Conservation (phyloP, 2,329 filamentous ascomycete species). For the Botryotinia calthae region DNA sequence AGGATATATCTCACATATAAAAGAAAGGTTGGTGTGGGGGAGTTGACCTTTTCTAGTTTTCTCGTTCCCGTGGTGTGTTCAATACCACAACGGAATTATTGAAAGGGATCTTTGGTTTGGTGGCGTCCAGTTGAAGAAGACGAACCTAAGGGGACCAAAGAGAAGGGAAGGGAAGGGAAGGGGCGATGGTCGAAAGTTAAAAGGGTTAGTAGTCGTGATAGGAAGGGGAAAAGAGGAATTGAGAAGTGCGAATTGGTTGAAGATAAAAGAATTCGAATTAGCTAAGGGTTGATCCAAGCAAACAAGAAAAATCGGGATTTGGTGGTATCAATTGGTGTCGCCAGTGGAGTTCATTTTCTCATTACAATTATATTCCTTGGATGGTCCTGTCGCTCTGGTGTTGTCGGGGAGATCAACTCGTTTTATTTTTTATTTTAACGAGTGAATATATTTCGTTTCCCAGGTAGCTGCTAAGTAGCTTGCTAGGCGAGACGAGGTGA, state of each 20-base stretch:
- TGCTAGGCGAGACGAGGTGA: neutral
- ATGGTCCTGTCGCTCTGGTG: conserved; percentile 20
- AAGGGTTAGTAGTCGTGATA: neutral
- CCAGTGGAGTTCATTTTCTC: conserved; percentile 20
- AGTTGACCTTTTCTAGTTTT: neutral
- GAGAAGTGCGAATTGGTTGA: neutral
- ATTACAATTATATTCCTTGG: conserved; percentile 19
- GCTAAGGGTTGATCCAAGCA: conserved; percentile 17
- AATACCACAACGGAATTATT: neutral
- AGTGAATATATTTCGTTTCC: conserved; percentile 10
- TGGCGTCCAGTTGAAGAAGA: conserved; percentile 11
- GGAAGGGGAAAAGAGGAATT: neutral
- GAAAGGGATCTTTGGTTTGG: neutral
- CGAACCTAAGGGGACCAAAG: neutral
- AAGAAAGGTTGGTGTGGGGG: conserved; percentile 4
- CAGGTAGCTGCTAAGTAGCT: neutral
- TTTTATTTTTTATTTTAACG: too few species aligned
- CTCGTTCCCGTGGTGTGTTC: neutral
- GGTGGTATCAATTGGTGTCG: conserved; percentile 18
- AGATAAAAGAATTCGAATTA: conserved; percentile 19
- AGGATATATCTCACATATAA: conserved; percentile 7
- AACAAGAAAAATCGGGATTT: conserved; percentile 11
- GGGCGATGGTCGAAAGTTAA: neutral
- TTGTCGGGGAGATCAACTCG: conserved; percentile 15
- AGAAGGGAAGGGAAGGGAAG: neutral